Evolutionary conservation across 2,329 filamentous ascomycete genomes (phyloP).

Genomic region (Aureobasidium sp.): DNA sequence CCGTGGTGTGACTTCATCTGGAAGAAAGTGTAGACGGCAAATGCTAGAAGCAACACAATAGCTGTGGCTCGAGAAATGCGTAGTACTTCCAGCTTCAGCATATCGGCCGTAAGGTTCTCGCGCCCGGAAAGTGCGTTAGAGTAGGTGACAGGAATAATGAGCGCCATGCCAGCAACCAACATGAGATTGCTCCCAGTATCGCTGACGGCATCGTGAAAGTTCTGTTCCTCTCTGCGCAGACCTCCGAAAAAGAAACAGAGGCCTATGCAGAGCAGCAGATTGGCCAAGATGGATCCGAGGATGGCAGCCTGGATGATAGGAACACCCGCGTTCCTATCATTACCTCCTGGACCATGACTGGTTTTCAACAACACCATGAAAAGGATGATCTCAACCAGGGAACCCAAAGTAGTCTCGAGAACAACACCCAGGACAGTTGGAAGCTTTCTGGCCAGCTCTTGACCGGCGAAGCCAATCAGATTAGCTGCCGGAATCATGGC

Average conservation of each 20-base stretch:
- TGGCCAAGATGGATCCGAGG: constrained; percentile 73
- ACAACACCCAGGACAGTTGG: constrained; percentile 65
- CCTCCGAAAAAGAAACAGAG: constrained; percentile 75
- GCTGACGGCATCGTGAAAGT: constrained; percentile 67
- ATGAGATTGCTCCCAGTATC: constrained; percentile 73
- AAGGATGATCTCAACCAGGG: constrained; percentile 72
- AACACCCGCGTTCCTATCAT: constrained; percentile 16
- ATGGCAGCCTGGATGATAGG: constrained; percentile 75
- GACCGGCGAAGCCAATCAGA: constrained; percentile 55
- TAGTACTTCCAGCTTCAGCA: constrained; percentile 48
- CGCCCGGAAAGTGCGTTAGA: constrained; percentile 36
- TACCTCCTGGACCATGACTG: constrained; percentile 19
- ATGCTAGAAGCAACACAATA: constrained; percentile 64
- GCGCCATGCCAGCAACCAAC: constrained; percentile 59
- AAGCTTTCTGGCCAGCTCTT: constrained; percentile 65
- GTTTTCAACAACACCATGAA: constrained; percentile 60
- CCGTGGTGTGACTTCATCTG: constrained; percentile 69
- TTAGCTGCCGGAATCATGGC: constrained; percentile 47
- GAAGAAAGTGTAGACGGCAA: constrained; percentile 57
- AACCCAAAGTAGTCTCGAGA: constrained; percentile 49
- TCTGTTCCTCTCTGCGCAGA: constrained; percentile 58
- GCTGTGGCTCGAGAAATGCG: constrained; percentile 65
- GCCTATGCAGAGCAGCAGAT: constrained; percentile 73
- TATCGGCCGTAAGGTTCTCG: constrained; percentile 21
- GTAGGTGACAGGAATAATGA: constrained; percentile 47